Evolutionary conservation across 495 filamentous ascomycete genomes (phyloP), one percentile per base, ranked within the genome.

Genomic region (Penicillium dipodomyicola): DNA sequence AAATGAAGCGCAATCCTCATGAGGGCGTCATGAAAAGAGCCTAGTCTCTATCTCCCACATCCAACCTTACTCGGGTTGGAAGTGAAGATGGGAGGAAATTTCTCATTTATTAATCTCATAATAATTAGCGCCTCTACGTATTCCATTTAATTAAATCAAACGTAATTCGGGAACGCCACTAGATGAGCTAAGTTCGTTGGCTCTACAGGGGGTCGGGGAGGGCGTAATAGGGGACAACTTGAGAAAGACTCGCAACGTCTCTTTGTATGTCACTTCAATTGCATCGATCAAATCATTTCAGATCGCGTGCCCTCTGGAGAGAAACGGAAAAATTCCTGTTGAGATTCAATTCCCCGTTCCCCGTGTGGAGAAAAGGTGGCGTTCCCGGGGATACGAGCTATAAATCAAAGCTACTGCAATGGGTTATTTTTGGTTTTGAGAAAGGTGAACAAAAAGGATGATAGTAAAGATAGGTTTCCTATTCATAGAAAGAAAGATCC

Each of bases 21-120:
- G 41, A 23, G 43, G 30, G 5, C 19, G n/a, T 25, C 10, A 33
- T 3, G 39, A 49, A 61, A 61, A 52, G 42, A 52, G 48, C 53
- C 52, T n/a, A n/a, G 52, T 29, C 27, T 44, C 47, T 14, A 30
- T 37, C 22, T 33, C 22, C 42, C 41, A 52, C 58, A 42, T 23
- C 41, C 20, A 17, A 49, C 37, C 32, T 54, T 49, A 61, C 53
- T 61, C 27, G 29, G 33, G 22, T 44, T 33, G 2, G 25, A 19
- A 20, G 30, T 30, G 8, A 30, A 30, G 12, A 23, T 27, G 40
- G 23, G 44, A 48, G 11, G 47, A 11, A 12, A 15, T 22, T 20
- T 23, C 14, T 49, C 12, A 5, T 20, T 49, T 33, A 25, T 19
- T n/a, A 8, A 20, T 11, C 8, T 32, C 6, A 30, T 19, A 8